phyloP scores from a whole-genome alignment of 345 rosid species.

The Physaria fendleri region DNA sequence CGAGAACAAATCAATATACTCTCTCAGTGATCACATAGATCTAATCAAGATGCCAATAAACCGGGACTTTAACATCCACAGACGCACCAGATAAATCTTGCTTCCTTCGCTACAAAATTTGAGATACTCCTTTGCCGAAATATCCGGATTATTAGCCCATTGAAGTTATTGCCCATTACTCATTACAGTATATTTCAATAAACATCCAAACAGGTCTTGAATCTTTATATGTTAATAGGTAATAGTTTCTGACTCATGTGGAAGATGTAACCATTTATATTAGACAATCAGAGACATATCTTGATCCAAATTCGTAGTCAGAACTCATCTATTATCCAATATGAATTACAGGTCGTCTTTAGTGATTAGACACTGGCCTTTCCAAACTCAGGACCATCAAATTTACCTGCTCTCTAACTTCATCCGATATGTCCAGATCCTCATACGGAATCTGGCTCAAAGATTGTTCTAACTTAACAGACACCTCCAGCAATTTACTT shows the following conservation, averaged over 20 bases:
- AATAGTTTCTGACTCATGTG: background rate
- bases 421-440: slow-evolving; percentile 84
- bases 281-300: background rate
- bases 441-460: slow-evolving; percentile 60
- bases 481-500: slow-evolving; percentile 58
- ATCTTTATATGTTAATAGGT: background rate
- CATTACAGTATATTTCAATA: background rate
- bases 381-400: background rate
- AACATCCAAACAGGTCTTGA: background rate
- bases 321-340: background rate
- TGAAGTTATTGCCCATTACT: background rate
- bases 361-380: background rate
- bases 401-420: slow-evolving; percentile 93
- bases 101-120: slow-evolving; percentile 77
- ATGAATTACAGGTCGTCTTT: background rate
- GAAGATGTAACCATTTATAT: background rate
- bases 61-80: background rate
- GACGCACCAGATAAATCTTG: slow-evolving; percentile 88
- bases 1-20: background rate
- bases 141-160: background rate
- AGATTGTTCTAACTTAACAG: slow-evolving; percentile 60
- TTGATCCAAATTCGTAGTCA: background rate
- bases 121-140: slow-evolving; percentile 58
- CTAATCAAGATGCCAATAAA: slow-evolving; percentile 16
- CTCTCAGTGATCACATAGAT: slow-evolving; percentile 37